Evolutionary conservation across 768 basidiomycete genomes (phyloP), one percentile per base, ranked within the genome.

Genomic region (Psilocybe cyanescens): DNA sequence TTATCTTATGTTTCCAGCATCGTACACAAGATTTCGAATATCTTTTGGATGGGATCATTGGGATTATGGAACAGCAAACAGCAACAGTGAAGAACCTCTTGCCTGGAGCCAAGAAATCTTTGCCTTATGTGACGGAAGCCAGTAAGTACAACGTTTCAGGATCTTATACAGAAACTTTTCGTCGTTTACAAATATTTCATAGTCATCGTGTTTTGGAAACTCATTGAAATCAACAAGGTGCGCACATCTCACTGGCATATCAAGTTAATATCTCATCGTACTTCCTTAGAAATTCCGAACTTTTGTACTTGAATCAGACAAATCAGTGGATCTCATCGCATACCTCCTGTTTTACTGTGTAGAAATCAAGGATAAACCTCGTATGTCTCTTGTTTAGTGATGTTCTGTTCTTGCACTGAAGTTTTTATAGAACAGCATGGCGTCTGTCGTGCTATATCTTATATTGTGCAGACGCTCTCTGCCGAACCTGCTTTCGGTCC

Each of bases 181-280:
- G n/a, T 47, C 28, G 48, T 17, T 37, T 49, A 16, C 28, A 39
- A 37, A 16, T 3, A 9, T 31, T 17, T 37, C 65, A 4, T 37
- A 92, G 92, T 93, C 45, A 79, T 92, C 11, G 79, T 94, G 58
- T 83, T 97, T 53, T 98, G 96, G 96, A 92, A 95, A 75, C 85
- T 94, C 74, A 78, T 97, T 41, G 97, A 98, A 64, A 74, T 94
- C 24, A 99, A 99, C 78, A 97, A 94, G 81, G 95, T 95, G 19
- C 11, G 57, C 54, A 3, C 17, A 30, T 31, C 51, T n/a, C 24
- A 30, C 50, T 51, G 2, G 24, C 57, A 3, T 54, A 11, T 29
- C 41, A 41, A 30, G 44, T 41, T 29, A 37, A 60, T 24, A 53
- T 57, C 17, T 31, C 39, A 60, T 14, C 33, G 8, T 17, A 47